Percentiles rank a stretch among this genome's conserved stretches.
phyloP scores from a whole-genome alignment of 1,139 yeast genomes.

The Candida pseudocylindracea region DNA sequence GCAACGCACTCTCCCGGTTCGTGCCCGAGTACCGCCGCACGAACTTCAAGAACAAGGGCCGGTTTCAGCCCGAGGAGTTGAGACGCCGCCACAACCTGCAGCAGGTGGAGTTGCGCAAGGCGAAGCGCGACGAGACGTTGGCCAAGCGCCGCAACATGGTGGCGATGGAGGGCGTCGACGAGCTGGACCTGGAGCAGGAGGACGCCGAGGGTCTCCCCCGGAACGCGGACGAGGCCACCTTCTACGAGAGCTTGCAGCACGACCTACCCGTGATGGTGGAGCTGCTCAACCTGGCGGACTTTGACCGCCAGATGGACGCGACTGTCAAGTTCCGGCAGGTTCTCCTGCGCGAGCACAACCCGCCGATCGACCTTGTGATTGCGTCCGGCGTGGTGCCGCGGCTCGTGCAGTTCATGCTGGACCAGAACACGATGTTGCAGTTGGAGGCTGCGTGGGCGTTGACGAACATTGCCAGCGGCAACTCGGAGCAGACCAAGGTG shows the following conservation, averaged over 20 bases:
- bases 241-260: constrained; percentile 35
- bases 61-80: constrained; percentile 87
- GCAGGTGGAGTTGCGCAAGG: constrained; percentile 91
- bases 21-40: constrained; percentile 97
- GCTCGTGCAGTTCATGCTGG: constrained; percentile 68
- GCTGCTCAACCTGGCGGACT: constrained; percentile 53
- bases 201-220: constrained; percentile 11
- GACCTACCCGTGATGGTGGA: constrained; percentile 78
- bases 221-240: constrained; percentile 21
- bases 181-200: constrained; percentile 23
- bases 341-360: constrained; percentile 83
- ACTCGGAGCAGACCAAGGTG: constrained; percentile 68
- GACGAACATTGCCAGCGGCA: constrained; percentile 95
- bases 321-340: constrained; percentile 88
- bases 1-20: constrained; percentile 17
- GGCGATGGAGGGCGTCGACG: constrained; percentile 10
- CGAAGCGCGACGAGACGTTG: constrained; percentile 84
- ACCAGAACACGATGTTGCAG: constrained; percentile 67
- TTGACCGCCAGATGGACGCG: constrained; percentile 69
- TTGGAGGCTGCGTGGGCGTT: constrained; percentile 99
- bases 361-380: constrained; percentile 91
- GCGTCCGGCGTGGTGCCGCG: constrained; percentile 85
- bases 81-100: constrained; percentile 97
- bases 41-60: constrained; percentile 82
- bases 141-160: constrained; percentile 76